Base-by-base conservation (phyloP, 805 yeast genomes). In the Ogataea ramenticola region DNA sequence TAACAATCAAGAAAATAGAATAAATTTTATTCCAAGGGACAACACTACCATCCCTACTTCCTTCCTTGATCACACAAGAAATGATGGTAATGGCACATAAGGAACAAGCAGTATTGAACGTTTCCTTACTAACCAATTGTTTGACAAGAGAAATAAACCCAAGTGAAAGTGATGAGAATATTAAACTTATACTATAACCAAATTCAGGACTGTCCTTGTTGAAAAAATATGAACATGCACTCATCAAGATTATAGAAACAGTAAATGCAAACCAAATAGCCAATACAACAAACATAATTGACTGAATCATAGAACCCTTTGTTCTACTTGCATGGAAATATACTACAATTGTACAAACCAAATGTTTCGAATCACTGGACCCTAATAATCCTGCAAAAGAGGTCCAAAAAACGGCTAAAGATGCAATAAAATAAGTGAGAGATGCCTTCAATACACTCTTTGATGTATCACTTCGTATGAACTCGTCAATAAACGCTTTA, bases 311-410 rank as follows among this genome's bases (percentile, higher is more conserved):
- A 17, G 86, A 77, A 0, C 96, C 96, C 45, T 77, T 75, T 0
- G 93, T 74, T 40, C 95, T 62, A 1, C 90, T 75, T 0, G 95
- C 88, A 56, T 86, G 93, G 67, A 87, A 86, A 60, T 87, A 87
- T 2, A 86, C 93, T 1, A 86, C 83, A 10, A 82, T 82, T 0
- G 95, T 87, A 33, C 95, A 88, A 3, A 83, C 80, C 49, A 85
- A 74, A 65, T 86, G 96, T 58, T 86, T 86, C 11, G 84, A 78
- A 61, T 84, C 90, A 22, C 85, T 71, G 31, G 64, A 58, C 0
- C 95, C 95, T 36, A 85, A 57, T 2, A 78, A 47, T 16, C 60
- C 52, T 11, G 80, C 70, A 39, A 80, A 64, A 1, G 74, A 64
- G 1, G 70, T 55, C 51, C 71, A 71, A 58, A 82, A 85, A 16